Percentiles rank a stretch among this genome's conserved stretches.
These are phyloP conservation scores for Naganishia vishniacii DNA, from an alignment of 768 basidiomycete species.

Conservation along the genomic window DNA sequence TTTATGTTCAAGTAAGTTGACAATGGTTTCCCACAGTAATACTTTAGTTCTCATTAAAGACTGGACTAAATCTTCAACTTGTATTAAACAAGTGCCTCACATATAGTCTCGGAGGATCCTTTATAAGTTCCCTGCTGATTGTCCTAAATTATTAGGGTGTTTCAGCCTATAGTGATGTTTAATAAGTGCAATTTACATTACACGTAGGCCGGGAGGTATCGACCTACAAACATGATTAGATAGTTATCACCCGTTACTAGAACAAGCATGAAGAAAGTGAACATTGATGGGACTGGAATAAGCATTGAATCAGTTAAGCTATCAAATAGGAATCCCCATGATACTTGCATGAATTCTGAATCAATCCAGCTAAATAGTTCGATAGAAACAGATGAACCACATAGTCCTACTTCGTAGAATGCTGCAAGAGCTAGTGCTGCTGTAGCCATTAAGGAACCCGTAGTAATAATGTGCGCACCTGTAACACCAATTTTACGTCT, in stretches of 20 bases:
- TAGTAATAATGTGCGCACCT: slow-evolving; percentile 34
- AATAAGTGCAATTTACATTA: too few species aligned
- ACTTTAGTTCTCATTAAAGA: too few species aligned
- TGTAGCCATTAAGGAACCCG: slow-evolving; percentile 29
- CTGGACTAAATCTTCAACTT: too few species aligned
- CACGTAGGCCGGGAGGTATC: too few species aligned
- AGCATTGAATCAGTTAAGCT: slow-evolving; percentile 37
- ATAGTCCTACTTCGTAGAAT: slow-evolving; percentile 38
- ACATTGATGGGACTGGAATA: slow-evolving; percentile 33
- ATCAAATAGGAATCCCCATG: slow-evolving; percentile 37
- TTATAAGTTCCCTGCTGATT: too few species aligned
- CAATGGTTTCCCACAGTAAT: too few species aligned
- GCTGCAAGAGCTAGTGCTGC: slow-evolving; percentile 34
- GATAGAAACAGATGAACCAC: slow-evolving; percentile 36
- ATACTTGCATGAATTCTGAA: slow-evolving; percentile 34
- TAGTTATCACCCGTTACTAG: slow-evolving; percentile 32
- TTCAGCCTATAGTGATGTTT: too few species aligned
- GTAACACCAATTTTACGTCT: slow-evolving; percentile 37
- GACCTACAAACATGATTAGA: slow-evolving; percentile 33
- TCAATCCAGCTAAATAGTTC: slow-evolving; percentile 36
- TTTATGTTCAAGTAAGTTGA: too few species aligned
- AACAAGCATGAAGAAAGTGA: slow-evolving; percentile 34
- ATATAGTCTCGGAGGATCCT: too few species aligned
- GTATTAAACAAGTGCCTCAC: too few species aligned
- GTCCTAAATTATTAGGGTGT: too few species aligned